A percentile compares a stretch with the other conserved stretches of the same genome.
Evolutionary conservation across 2,329 filamentous ascomycete species (phyloP).

Genomic region (Fusarium nanum): DNA sequence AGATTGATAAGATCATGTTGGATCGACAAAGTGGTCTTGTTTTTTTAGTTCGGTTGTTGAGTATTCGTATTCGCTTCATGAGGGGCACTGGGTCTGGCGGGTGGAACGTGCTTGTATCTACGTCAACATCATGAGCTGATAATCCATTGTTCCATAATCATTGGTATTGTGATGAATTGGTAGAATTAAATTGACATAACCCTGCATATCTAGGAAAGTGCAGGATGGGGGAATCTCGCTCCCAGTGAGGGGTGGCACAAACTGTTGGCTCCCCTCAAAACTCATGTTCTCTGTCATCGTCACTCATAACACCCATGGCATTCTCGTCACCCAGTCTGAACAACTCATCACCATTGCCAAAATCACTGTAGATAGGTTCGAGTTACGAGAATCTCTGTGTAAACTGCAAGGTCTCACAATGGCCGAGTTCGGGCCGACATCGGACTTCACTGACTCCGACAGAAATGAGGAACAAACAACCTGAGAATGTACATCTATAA

Average conservation of each 20-base stretch:
- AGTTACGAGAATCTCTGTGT: not conserved
- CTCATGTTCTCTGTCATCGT: not conserved
- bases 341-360: rapidly evolving
- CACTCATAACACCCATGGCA: not conserved
- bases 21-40: not conserved
- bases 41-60: not conserved
- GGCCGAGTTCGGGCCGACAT: constrained; percentile 26
- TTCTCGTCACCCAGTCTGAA: not conserved
- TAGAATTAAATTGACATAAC: rapidly evolving
- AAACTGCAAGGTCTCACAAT: not conserved
- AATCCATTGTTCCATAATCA: rapidly evolving
- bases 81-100: not conserved
- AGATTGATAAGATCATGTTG: constrained; percentile 4
- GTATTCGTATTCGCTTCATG: not conserved
- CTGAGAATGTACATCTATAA: not conserved
- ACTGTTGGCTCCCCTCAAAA: not conserved
- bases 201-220: rapidly evolving
- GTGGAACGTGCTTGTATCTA: not conserved
- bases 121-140: not conserved
- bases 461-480: not conserved
- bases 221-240: not conserved
- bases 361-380: not conserved
- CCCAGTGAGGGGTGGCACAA: too few species aligned
- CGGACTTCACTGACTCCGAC: not conserved
- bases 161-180: rapidly evolving